Conservation (phyloP, 768 basidiomycete species). For the Boletus vermiculosoides region DNA sequence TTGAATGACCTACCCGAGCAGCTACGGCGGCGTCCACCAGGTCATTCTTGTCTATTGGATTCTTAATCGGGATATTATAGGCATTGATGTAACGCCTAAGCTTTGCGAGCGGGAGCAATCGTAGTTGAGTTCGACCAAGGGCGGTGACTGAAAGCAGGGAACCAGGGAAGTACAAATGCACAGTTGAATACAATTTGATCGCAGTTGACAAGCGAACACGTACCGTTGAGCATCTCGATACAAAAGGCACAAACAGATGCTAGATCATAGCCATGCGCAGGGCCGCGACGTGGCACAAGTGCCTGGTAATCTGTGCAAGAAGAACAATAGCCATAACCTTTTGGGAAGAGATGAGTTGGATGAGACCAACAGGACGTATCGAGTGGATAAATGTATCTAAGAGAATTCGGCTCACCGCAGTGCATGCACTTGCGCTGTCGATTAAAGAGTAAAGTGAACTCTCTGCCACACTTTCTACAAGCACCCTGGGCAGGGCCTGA, state of each 20-base stretch:
- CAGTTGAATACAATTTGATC: not conserved
- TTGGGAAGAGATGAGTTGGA: not conserved
- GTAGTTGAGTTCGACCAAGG: slow-evolving; percentile 55
- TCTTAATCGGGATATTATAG: slow-evolving; percentile 62
- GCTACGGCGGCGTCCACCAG: slow-evolving; percentile 62
- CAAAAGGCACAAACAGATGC: slow-evolving; percentile 72
- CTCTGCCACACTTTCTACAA: slow-evolving; percentile 73
- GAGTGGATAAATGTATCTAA: not conserved
- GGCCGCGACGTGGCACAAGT: slow-evolving; percentile 61
- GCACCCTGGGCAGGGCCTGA: slow-evolving; percentile 27
- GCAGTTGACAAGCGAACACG: slow-evolving; percentile 17
- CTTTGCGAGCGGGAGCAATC: slow-evolving; percentile 53
- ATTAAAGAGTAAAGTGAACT: slow-evolving; percentile 66
- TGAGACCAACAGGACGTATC: not conserved
- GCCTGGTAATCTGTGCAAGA: slow-evolving; percentile 76
- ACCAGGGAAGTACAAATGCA: not conserved
- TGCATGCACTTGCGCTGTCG: slow-evolving; percentile 69
- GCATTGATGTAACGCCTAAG: slow-evolving; percentile 68
- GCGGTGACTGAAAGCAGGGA: slow-evolving; percentile 57
- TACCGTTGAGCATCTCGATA: slow-evolving; percentile 67
- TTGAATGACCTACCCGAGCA: slow-evolving; percentile 43
- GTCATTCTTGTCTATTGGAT: slow-evolving; percentile 76
- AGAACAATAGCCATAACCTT: slow-evolving; percentile 72
- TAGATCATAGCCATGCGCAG: slow-evolving; percentile 59
- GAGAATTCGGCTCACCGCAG: slow-evolving; percentile 52